phyloP scores from a whole-genome alignment of 2,329 filamentous ascomycete species.

The Falciphora oryzae region DNA sequence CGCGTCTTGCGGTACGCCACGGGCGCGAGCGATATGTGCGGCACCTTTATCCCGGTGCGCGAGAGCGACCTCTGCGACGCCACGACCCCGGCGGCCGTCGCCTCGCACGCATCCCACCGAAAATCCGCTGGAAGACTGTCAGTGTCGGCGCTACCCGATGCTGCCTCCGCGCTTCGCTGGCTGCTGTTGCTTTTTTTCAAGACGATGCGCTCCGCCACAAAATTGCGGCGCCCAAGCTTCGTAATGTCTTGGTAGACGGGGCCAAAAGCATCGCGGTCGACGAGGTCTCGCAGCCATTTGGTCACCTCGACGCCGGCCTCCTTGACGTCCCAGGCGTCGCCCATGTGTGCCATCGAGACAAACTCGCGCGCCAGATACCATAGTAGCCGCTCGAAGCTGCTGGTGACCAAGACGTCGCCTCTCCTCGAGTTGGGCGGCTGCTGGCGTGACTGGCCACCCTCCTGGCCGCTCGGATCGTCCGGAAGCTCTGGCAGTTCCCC shows the following conservation, averaged over 20 bases:
- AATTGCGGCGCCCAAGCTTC: background rate
- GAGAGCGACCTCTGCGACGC: background rate
- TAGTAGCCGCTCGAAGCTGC: slow-evolving; percentile 5
- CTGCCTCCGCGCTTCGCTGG: background rate
- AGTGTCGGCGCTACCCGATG: background rate
- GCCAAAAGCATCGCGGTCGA: background rate
- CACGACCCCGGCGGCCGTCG: background rate
- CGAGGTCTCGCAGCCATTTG: slow-evolving; percentile 4
- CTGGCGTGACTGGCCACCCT: background rate
- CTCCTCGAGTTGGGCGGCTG: background rate
- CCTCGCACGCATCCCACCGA: background rate
- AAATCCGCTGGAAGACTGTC: background rate
- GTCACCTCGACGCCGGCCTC: slow-evolving; percentile 5
- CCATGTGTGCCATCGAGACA: slow-evolving; percentile 7
- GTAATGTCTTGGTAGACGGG: slow-evolving; percentile 5
- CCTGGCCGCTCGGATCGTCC: background rate
- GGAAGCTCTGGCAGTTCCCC: background rate
- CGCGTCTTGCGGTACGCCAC: background rate
- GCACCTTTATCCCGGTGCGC: background rate
- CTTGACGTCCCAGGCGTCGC: background rate
- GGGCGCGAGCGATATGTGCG: background rate
- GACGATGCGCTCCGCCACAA: slow-evolving; percentile 1
- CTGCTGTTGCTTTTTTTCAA: background rate
- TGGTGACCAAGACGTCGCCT: background rate
- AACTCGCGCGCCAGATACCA: slow-evolving; percentile 7